phyloP scores from a whole-genome alignment of 2,329 filamentous ascomycete genomes.

The Pleomassaria siparia region DNA sequence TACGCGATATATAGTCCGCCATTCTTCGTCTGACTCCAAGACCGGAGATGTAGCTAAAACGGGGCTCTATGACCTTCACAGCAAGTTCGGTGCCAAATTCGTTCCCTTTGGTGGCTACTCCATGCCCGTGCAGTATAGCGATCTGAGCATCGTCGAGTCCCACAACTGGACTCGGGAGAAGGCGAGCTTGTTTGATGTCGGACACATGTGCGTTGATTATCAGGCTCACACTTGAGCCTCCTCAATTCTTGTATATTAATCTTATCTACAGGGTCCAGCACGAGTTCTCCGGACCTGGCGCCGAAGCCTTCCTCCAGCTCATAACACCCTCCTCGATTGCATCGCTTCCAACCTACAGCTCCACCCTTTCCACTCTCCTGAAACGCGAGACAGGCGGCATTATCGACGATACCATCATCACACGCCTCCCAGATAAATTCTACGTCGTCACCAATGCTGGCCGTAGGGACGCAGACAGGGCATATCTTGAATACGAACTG shows the following conservation, averaged over 20 bases:
- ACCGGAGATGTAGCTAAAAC: constrained; percentile 57
- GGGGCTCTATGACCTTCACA: constrained; percentile 75
- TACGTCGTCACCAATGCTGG: constrained; percentile 96
- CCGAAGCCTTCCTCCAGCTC: constrained; percentile 76
- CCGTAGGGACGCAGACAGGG: constrained; percentile 84
- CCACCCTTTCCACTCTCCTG: constrained; percentile 82
- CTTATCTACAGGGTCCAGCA: constrained; percentile 67
- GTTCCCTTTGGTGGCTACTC: constrained; percentile 91
- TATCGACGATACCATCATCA: constrained; percentile 91
- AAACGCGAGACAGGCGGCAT: constrained; percentile 79
- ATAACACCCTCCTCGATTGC: constrained; percentile 77
- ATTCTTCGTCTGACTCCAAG: constrained; percentile 30
- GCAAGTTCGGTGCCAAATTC: constrained; percentile 83
- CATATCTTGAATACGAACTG: constrained; percentile 73
- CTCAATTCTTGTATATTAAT: constrained; percentile 9
- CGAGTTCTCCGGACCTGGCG: constrained; percentile 77
- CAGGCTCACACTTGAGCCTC: background rate
- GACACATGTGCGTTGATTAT: constrained; percentile 74
- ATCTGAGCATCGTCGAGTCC: constrained; percentile 76
- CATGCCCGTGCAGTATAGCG: constrained; percentile 89
- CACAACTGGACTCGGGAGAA: constrained; percentile 88
- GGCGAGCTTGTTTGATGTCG: constrained; percentile 91
- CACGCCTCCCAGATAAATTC: constrained; percentile 67
- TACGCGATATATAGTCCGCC: constrained; percentile 22
- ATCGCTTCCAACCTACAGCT: constrained; percentile 65